These are phyloP conservation scores for Arthrobotrys musiformis DNA, from an alignment of 2,329 filamentous ascomycete genomes.

Conservation along the genomic window DNA sequence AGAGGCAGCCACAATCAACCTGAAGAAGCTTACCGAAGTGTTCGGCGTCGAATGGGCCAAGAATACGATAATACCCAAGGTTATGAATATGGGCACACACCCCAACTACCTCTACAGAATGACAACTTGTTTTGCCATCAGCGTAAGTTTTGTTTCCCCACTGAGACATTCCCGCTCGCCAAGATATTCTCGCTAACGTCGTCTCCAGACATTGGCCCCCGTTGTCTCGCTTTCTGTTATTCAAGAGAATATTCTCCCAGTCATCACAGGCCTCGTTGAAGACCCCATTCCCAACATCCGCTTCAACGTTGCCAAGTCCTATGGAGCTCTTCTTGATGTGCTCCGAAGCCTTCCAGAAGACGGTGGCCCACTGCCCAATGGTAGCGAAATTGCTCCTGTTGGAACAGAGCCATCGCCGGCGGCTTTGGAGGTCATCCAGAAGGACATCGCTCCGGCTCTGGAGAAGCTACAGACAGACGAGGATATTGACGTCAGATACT, in stretches of 20 bases:
- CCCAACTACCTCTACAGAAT: constrained; percentile 99
- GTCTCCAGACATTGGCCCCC: constrained; percentile 78
- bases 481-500: constrained; percentile 97
- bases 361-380: constrained; percentile 87
- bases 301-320: constrained; percentile 99
- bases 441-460: constrained; percentile 86
- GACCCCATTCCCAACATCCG: constrained; percentile 99
- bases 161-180: not conserved
- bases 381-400: constrained; percentile 66
- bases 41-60: constrained; percentile 98
- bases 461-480: constrained; percentile 97
- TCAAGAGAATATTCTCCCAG: constrained; percentile 89
- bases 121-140: constrained; percentile 99
- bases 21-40: constrained; percentile 98
- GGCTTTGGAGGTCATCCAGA: constrained; percentile 82
- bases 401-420: constrained; percentile 73
- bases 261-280: constrained; percentile 90
- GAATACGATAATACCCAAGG: constrained; percentile 96
- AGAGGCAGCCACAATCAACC: constrained; percentile 94
- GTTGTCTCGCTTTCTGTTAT: constrained; percentile 95
- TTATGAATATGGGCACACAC: constrained; percentile 97
- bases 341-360: constrained; percentile 89
- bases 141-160: constrained; percentile 80
- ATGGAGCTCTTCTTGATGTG: constrained; percentile 87
- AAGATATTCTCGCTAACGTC: constrained; percentile 3